Evolutionary conservation across 768 basidiomycete genomes (phyloP).

Genomic region (Tubosaeta sp.): DNA sequence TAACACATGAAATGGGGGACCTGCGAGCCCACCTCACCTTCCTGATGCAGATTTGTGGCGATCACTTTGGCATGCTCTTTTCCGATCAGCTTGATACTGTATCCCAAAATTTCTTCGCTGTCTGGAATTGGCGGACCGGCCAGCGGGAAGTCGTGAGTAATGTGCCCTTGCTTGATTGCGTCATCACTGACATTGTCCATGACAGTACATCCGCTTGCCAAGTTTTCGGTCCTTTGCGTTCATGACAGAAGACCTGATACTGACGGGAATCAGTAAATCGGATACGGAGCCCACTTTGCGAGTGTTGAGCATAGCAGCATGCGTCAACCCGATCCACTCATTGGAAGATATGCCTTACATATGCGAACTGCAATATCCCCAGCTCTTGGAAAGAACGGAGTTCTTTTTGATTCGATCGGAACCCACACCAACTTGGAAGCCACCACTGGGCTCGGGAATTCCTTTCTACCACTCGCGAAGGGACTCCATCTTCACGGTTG

Average conservation of each 20-base stretch:
- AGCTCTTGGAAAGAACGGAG: conserved; percentile 9
- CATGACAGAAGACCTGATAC: conserved; percentile 28
- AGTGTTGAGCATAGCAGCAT: conserved; percentile 18
- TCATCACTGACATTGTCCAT: conserved; percentile 2
- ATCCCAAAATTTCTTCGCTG: conserved; percentile 15
- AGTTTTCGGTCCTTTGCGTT: conserved; percentile 33
- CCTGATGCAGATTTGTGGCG: conserved; percentile 32
- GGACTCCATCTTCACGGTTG: conserved; percentile 32
- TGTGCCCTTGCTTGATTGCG: neutral
- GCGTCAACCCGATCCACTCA: neutral
- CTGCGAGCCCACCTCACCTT: conserved; percentile 12
- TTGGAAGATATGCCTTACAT: conserved; percentile 14
- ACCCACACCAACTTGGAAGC: conserved; percentile 27
- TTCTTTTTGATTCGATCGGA: conserved; percentile 32
- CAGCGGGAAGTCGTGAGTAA: conserved; percentile 25
- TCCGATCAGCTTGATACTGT: conserved; percentile 7
- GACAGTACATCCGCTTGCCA: conserved; percentile 13
- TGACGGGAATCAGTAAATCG: conserved; percentile 15
- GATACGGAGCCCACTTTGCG: conserved; percentile 8
- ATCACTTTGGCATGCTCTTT: conserved; percentile 28
- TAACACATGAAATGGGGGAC: conserved; percentile 8
- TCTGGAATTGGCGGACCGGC: conserved; percentile 36
- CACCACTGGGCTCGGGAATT: conserved; percentile 2
- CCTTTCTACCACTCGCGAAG: conserved; percentile 23
- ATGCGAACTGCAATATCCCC: conserved; percentile 28